Percentiles rank a stretch among this genome's conserved stretches.
Evolutionary conservation across 768 basidiomycete genomes (phyloP).

Genomic region (Leccinum rimulosum): DNA sequence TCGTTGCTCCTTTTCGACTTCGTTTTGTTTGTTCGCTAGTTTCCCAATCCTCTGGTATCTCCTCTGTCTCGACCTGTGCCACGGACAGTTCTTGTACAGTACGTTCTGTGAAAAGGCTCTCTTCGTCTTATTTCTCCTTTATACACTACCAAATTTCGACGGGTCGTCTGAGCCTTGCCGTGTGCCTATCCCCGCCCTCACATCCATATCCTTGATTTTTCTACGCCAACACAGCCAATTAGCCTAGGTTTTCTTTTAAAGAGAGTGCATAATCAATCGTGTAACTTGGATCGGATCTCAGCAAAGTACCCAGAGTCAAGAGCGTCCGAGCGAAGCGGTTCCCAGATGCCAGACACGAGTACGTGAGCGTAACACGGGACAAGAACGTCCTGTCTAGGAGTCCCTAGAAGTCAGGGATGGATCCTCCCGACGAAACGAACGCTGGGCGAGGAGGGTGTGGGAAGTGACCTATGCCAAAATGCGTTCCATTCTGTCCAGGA

Average conservation of each 20-base stretch:
- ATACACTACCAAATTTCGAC: constrained; percentile 15
- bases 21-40: constrained; percentile 3
- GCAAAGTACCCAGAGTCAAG: not conserved
- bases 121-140: constrained; percentile 33
- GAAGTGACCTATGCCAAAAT: constrained; percentile 30
- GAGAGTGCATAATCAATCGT: constrained; percentile 13
- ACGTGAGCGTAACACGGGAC: not conserved
- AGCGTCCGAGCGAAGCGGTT: not conserved
- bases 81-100: constrained; percentile 23
- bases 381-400: not conserved
- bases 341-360: not conserved
- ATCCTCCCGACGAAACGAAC: not conserved
- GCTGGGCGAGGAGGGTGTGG: not conserved
- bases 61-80: not conserved
- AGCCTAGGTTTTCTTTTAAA: constrained; percentile 20
- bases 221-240: constrained; percentile 3
- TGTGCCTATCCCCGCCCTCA: constrained; percentile 2
- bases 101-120: constrained; percentile 14
- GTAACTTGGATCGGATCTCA: constrained; percentile 6
- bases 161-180: constrained; percentile 2
- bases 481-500: constrained; percentile 66
- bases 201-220: constrained; percentile 2
- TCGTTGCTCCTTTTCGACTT: not conserved
- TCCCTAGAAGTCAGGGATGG: not conserved
- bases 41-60: not conserved